Conservation (phyloP, 1,284 basidiomycete genomes). For the Ceratobasidium sp. region DNA sequence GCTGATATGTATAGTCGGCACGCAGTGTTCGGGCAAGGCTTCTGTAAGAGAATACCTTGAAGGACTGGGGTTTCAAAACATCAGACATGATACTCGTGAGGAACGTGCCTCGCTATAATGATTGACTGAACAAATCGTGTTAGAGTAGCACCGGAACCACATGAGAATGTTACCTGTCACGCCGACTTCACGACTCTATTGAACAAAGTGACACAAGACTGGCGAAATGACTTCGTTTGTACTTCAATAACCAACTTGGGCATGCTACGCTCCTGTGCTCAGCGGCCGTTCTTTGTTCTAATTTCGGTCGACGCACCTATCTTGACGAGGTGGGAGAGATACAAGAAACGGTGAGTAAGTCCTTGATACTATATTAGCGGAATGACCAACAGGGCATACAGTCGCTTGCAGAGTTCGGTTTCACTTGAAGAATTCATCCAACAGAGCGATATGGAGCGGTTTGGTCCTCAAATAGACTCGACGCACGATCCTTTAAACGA, state of each 20-base stretch:
- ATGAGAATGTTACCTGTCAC: constrained; percentile 59
- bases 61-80: constrained; percentile 60
- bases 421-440: constrained; percentile 77
- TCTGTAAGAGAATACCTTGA: constrained; percentile 81
- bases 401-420: constrained; percentile 53
- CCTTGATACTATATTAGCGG: neutral
- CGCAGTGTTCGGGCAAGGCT: constrained; percentile 84
- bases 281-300: constrained; percentile 91
- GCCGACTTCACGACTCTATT: constrained; percentile 71
- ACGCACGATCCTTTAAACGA: constrained; percentile 53
- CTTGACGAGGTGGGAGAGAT: constrained; percentile 59
- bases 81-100: constrained; percentile 49
- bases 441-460: constrained; percentile 72
- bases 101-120: neutral
- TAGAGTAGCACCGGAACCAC: constrained; percentile 16
- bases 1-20: constrained; percentile 91
- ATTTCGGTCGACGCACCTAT: constrained; percentile 90
- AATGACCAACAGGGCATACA: constrained; percentile 12
- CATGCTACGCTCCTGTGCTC: constrained; percentile 79
- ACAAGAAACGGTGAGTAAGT: constrained; percentile 19
- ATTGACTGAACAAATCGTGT: neutral
- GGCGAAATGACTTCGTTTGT: constrained; percentile 87
- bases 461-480: constrained; percentile 60
- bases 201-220: constrained; percentile 83
- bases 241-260: constrained; percentile 73